Evolutionary conservation across 805 yeast species (phyloP), one percentile per base, ranked within the genome.

Genomic region (Candida sithepensis): DNA sequence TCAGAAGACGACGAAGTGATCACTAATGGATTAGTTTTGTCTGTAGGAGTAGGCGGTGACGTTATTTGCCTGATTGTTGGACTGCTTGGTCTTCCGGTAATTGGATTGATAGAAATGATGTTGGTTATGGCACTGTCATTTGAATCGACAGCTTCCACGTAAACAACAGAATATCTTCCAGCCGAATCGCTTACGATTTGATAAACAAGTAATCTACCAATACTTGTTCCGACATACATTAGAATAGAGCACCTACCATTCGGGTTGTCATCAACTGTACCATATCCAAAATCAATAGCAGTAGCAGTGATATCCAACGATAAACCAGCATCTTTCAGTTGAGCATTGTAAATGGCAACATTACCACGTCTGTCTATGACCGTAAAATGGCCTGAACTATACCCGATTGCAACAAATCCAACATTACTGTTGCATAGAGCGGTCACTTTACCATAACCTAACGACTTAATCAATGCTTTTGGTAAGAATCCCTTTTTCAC

Each of bases 321-420:
- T 14, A 65, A 46, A 2, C 69, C 70, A 4, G 48, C 30, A 40
- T 65, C 69, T 16, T 47, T 42, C 21, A 67, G 47, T 4, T 52
- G 46, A 14, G 67, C 64, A 47, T 72, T 72, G 53, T 67, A 69
- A n/a, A 79, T 78, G 14, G 77, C 65, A 0, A 74, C 74, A 26
- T 79, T 81, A 2, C 87, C 87, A 49, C 97, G 74, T 46, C 87
- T 72, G 66, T 92, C 97, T 49, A 91, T 69, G 0, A 92, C 81
- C 2, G 84, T 66, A 16, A 92, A 51, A 32, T 80, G 74, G n/a
- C 98, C 97, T 13, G 82, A 75, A 41, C 75, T 76, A 63, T 85
- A 89, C 0, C 87, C 96, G 38, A 88, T 71, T 0, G 86, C 94
- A 8, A 85, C 87, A 68, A 94, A 91, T 0, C 97, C 97, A 42